A percentile compares a stretch with the other conserved stretches of the same genome.
These are phyloP conservation scores for Ceriops tagal DNA, from an alignment of 345 rosid species.

Conservation along the genomic window DNA sequence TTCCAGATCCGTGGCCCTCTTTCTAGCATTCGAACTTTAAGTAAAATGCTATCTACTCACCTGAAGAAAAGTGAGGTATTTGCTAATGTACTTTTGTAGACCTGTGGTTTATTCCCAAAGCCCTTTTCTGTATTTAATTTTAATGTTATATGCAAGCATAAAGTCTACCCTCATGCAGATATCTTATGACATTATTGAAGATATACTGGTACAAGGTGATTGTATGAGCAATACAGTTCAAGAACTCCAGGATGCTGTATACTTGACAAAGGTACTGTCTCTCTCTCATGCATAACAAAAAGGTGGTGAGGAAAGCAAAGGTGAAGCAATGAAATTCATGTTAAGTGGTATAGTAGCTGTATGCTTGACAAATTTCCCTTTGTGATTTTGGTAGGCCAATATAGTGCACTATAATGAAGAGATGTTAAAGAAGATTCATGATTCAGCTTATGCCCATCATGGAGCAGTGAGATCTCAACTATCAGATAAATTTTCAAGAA, in stretches of 20 bases:
- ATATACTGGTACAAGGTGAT: slow-evolving; percentile 71
- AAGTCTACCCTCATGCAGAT: slow-evolving; percentile 39
- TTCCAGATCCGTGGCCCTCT: slow-evolving; percentile 80
- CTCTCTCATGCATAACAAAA: neutral
- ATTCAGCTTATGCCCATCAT: slow-evolving; percentile 34
- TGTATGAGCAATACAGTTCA: slow-evolving; percentile 62
- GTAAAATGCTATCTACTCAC: slow-evolving; percentile 76
- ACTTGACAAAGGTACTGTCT: slow-evolving; percentile 63
- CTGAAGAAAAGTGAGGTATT: slow-evolving; percentile 69
- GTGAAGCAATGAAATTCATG: neutral
- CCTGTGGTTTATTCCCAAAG: slow-evolving; percentile 8
- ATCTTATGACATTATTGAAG: slow-evolving; percentile 75
- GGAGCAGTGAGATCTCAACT: slow-evolving; percentile 51
- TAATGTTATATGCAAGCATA: slow-evolving; percentile 2
- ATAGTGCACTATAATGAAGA: slow-evolving; percentile 75
- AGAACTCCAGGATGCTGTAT: slow-evolving; percentile 90
- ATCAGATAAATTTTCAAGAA: slow-evolving; percentile 36
- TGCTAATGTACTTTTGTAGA: slow-evolving; percentile 12
- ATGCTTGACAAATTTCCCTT: slow-evolving; percentile 9
- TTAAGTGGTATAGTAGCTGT: neutral
- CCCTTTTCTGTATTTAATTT: neutral
- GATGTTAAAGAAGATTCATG: slow-evolving; percentile 47
- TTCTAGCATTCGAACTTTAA: slow-evolving; percentile 69
- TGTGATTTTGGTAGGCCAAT: slow-evolving; percentile 50
- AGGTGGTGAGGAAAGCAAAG: neutral